These are phyloP conservation scores for Gnaphalium uliginosum DNA, from an alignment of 129 eudicot genomes.

Conservation along the genomic window DNA sequence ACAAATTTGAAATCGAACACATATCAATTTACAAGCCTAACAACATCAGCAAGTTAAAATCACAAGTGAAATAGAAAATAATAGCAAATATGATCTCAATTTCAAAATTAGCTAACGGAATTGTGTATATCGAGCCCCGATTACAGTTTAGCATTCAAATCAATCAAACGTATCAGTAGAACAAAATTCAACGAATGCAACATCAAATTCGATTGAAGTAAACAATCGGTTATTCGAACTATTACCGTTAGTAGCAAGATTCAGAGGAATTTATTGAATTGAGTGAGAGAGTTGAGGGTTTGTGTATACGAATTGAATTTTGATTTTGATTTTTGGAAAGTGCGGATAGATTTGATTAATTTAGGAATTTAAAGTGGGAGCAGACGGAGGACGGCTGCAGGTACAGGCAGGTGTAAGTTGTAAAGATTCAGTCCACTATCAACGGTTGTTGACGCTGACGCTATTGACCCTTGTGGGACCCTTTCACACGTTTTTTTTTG, in stretches of 20 bases:
- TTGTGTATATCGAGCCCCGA: background rate
- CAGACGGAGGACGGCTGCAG: slow-evolving; percentile 17
- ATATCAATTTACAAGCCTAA: background rate
- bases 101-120: slow-evolving; percentile 11
- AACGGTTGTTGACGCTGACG: slow-evolving; percentile 34
- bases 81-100: background rate
- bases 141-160: slow-evolving; percentile 17
- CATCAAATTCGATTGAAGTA: background rate
- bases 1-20: slow-evolving; percentile 8
- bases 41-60: slow-evolving; percentile 3
- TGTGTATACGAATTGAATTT: background rate
- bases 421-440: slow-evolving; percentile 5
- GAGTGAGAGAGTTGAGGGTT: background rate
- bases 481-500: background rate
- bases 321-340: background rate
- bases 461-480: slow-evolving; percentile 27
- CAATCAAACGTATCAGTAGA: background rate
- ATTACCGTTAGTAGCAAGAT: slow-evolving; percentile 23
- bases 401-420: background rate
- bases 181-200: background rate
- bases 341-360: slow-evolving; percentile 1
- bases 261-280: background rate
- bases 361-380: background rate
- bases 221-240: background rate
- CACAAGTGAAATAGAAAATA: background rate